A percentile compares a stretch with the other conserved stretches of the same genome.
Evolutionary conservation across 495 filamentous ascomycete species (phyloP).

Genomic region (Talaromyces proteolyticus): DNA sequence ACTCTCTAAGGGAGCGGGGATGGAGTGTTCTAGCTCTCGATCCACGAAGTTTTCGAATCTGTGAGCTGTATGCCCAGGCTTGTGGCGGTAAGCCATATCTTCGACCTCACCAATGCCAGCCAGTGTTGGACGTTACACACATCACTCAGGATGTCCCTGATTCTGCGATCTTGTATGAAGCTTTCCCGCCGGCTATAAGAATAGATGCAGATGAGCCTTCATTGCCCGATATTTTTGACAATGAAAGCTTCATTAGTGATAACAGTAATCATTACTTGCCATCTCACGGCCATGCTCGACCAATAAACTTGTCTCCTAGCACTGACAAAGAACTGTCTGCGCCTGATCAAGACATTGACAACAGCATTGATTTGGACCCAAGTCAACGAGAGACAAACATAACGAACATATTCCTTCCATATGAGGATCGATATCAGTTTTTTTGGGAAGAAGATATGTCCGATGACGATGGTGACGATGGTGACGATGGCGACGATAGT

Average conservation of each 20-base stretch:
- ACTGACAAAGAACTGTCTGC: no score
- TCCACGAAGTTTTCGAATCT: conserved; percentile 36
- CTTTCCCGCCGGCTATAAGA: conserved; percentile 17
- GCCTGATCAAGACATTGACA: no score
- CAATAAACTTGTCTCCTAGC: background rate
- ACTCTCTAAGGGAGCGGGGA: conserved; percentile 22
- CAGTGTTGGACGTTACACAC: conserved; percentile 25
- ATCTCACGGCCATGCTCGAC: background rate
- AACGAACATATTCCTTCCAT: no score
- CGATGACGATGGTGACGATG: no score
- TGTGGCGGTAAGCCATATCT: conserved; percentile 35
- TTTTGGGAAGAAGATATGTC: background rate
- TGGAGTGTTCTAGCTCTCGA: conserved; percentile 49
- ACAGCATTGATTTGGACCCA: no score
- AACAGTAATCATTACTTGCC: background rate
- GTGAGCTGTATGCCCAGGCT: conserved; percentile 26
- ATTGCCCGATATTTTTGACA: conserved; percentile 24
- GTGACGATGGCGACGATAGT: no score
- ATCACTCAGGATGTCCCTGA: conserved; percentile 17
- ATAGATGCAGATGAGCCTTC: conserved; percentile 13
- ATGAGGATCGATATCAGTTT: no score
- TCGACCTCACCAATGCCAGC: conserved; percentile 9
- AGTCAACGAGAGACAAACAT: no score
- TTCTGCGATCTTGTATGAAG: conserved; percentile 22
- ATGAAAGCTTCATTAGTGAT: conserved; percentile 17